Evolutionary conservation across 1,139 yeast species (phyloP), one percentile per base, ranked within the genome.

Genomic region (Zhuliangozyma parablackwelliae): DNA sequence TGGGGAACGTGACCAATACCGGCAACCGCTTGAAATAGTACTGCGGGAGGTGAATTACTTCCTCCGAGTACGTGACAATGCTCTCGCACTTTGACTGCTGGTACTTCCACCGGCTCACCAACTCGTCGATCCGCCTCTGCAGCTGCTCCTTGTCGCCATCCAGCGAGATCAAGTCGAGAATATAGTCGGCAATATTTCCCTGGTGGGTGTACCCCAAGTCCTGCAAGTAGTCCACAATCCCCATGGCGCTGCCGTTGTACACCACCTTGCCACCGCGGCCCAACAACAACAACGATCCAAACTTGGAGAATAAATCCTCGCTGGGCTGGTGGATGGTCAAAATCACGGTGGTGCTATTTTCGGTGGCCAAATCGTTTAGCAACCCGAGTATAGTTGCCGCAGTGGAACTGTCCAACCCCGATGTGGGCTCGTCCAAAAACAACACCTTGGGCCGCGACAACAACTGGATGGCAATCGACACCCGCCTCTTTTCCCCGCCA

Each of bases 261-360:
- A 83, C 80, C 8, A 80, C 82, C 36, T 63, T 61, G 3, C 95
- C 96, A 10, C 90, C 89, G 50, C 78, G 78, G 0, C 87, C 85
- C 25, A 87, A 61, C 31, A 87, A 59, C 20, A 86, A 60, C 13
- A 87, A 66, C 21, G 82, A 74, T 6, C 88, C 92, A 63, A 87
- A 85, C 36, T 63, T 62, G 6, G 65, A 54, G 46, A 83, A 78
- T 46, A 85, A 63, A 36, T 78, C 82, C 21, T 79, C 78, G 45
- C 85, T 74, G 1, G 96, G 96, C 50, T 88, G 96, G 53, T 88
- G 96, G 36, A 88, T 83, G 0, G 96, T 86, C 51, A 86, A 66
- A 28, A 88, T 75, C 10, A 88, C 65, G 0, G 95, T 87, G 13
- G 87, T 79, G 0, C 84, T 81, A 36, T 74, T 72, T 10, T 69